Evolutionary conservation across 2,329 filamentous ascomycete species (phyloP), one percentile per base, ranked within the genome.

Genomic region (Arthrobotrys pseudoclavata): DNA sequence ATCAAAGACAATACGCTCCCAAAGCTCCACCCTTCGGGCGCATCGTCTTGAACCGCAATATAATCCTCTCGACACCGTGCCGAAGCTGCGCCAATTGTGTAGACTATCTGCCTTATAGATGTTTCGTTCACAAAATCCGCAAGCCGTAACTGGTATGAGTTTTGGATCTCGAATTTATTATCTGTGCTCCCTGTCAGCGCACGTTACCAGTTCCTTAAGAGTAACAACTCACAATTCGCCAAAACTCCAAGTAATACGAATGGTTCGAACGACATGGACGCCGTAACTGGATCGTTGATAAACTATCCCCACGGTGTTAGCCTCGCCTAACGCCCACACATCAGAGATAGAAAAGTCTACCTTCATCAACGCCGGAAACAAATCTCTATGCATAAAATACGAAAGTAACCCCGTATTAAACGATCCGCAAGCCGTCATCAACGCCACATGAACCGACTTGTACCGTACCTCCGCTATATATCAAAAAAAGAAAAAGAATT

Each of bases 131-230:
- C 93, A 84, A 98, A 98, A 83, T 98, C 94, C 81, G 95, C 94
- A 15, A 99, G 87, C 29, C 95, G 92, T 79, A 96, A 86, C 81
- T 96, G 91, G 82, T 99, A 99, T 0, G 95, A 95, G 81, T 99
- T 99, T 83, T 97, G 94, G 71, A 96, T 95, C 84, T 99, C 96
- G 82, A 99, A 99, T 84, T 98, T 99, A 87, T 99, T 98, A 87
- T 98, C 80, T 81, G 48, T 48, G 10, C 10, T 37, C 12, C 15
- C 37, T 18, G 31, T 47, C 13, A 47, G 18, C 4, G 37, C 10
- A 3, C 24, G 18, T 5, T 26, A 13, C 37, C 13, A 40, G 2
- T 40, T 40, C 5, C 12, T 50, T 7, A 50, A 50, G 9, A 31
- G 13, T 26, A 13, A 48, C 18, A 50, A 70, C 80, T 52, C 69